Evolutionary conservation across 2,329 filamentous ascomycete species (phyloP).

Genomic region (Penicillium decumbens): DNA sequence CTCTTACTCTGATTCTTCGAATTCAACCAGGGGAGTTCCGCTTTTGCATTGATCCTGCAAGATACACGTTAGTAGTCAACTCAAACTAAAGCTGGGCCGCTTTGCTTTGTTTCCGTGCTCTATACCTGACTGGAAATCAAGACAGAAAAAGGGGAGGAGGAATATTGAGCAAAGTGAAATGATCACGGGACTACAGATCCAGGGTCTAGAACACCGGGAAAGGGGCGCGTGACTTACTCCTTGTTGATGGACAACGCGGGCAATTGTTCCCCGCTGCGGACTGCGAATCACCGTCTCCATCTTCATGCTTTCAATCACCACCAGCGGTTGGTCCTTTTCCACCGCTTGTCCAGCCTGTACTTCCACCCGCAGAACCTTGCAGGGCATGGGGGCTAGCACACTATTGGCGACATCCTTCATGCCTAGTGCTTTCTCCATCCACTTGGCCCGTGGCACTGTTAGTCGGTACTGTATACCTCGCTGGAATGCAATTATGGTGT

Average conservation of each 20-base stretch:
- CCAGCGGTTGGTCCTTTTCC: constrained; percentile 76
- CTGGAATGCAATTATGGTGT: constrained; percentile 69
- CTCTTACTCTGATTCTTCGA: constrained; percentile 33
- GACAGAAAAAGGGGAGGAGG: background rate
- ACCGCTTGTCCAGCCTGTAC: constrained; percentile 77
- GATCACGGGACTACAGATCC: background rate
- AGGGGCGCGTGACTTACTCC: constrained; percentile 54
- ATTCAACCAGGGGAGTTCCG: constrained; percentile 68
- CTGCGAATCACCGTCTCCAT: constrained; percentile 82
- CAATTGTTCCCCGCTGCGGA: constrained; percentile 66
- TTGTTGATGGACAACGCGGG: constrained; percentile 68
- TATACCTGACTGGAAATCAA: background rate
- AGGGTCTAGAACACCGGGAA: constrained; percentile 1
- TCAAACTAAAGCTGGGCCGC: background rate
- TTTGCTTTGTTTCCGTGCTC: background rate
- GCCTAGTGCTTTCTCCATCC: constrained; percentile 84
- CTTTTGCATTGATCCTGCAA: constrained; percentile 70
- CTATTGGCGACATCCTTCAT: constrained; percentile 75
- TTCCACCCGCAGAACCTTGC: constrained; percentile 88
- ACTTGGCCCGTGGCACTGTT: constrained; percentile 58
- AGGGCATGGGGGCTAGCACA: constrained; percentile 92
- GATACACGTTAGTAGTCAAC: constrained; percentile 24
- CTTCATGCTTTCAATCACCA: constrained; percentile 90
- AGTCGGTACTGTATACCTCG: constrained; percentile 57
- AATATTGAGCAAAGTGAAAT: background rate